Conservation (phyloP, 2,329 filamentous ascomycete species). For the Xenosphaeropsis pyriputrescens region DNA sequence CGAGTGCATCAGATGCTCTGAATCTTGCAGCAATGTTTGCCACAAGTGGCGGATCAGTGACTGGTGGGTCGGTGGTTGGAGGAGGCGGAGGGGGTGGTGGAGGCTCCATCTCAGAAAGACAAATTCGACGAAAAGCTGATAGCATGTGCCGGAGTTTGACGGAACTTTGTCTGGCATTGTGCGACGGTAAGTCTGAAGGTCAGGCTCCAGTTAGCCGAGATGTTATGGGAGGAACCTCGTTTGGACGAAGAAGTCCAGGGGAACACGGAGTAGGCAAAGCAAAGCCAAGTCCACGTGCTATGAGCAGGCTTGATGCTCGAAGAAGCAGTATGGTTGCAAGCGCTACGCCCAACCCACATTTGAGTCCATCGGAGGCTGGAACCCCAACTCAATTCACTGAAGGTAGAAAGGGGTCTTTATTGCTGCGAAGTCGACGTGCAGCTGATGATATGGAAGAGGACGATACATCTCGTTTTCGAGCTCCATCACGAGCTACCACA, state of each 20-base stretch:
- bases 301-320: conserved; percentile 16
- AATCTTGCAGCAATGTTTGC: conserved; percentile 67
- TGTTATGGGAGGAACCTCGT: no score
- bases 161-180: conserved; percentile 77
- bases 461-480: conserved; percentile 33
- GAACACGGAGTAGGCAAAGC: conserved; percentile 1
- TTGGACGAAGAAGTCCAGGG: no score
- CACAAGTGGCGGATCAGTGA: conserved; percentile 34
- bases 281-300: conserved; percentile 16
- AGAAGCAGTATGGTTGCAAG: conserved; percentile 18
- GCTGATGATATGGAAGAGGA: conserved; percentile 24
- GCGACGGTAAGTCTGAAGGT: conserved; percentile 30
- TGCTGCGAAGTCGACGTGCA: conserved; percentile 22
- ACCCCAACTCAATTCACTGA: conserved; percentile 31
- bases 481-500: conserved; percentile 42
- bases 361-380: conserved; percentile 14
- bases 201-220: no score
- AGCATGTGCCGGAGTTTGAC: conserved; percentile 86
- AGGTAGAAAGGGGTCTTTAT: conserved; percentile 38
- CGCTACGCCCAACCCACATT: conserved; percentile 15
- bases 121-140: conserved; percentile 80
- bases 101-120: conserved; percentile 53
- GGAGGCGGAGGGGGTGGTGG: conserved; percentile 27
- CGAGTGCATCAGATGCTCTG: conserved; percentile 69
- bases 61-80: conserved; percentile 24